Base-by-base conservation (phyloP, 805 yeast species). In the Scheffersomyces lignosus region DNA sequence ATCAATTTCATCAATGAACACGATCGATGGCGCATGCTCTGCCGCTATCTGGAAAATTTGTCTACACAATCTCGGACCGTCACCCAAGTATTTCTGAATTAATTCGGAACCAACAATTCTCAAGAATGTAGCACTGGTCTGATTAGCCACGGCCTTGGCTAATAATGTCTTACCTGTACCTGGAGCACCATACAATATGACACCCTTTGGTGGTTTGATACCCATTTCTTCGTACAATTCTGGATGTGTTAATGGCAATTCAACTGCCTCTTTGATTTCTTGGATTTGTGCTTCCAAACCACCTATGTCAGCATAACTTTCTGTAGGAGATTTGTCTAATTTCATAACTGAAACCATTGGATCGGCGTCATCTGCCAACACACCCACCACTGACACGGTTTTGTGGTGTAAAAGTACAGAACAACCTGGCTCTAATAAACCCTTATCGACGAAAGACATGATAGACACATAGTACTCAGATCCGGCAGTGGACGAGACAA, bases 171-270 rank as follows among this genome's bases (percentile, higher is more conserved):
- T 91, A 52, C 98, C 98, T 3, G 98, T 91, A 64, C 98, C 98
- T 24, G 98, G 98, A 0, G 97, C 95, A 56, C 98, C 98, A 59
- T 91, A 91, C 40, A 91, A 73, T 51, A 91, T 90, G 35, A 91
- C 98, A 69, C 98, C 98, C 69, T 91, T 91, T 36, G 98, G 98
- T 9, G 97, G 98, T 57, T 90, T 89, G 55, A 91, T 91, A 53
- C 98, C 98, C 97, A 91, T 90, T 64, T 90, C 97, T 68, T 93
- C 96, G 64, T 90, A 91, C 52, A 91, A 71, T 62, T 91, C 98
- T 0, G 98, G 98, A 64, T 91, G 97, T 10, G 96, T 89, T 45
- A 90, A 73, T 9, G 98, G 98, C 52, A 91, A 75, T 64, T 91
- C 98, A 12, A 91, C 97, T 5, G 96, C 87, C 65, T 91, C 98